Base-by-base conservation (phyloP, 495 filamentous ascomycete species). In the Baudoinia panamericana region DNA sequence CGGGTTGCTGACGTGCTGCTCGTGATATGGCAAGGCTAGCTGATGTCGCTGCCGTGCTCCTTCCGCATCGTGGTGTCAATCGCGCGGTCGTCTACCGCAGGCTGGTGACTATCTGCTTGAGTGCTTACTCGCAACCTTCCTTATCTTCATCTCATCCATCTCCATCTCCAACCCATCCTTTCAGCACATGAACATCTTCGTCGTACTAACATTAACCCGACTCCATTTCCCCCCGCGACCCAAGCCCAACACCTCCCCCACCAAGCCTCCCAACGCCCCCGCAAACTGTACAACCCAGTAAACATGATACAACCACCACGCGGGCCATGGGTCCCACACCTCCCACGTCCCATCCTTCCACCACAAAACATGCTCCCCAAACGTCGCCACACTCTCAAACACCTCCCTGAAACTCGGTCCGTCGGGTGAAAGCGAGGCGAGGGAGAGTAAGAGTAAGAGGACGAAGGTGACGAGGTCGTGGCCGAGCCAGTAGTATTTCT, bases 291-390 rank as follows among this genome's bases (percentile, higher is more conserved):
- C 47, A n/a, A 72, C 75, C 72, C 69, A 78, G 53, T 73, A 80
- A 1, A 71, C 61, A 40, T 75, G 71, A 54, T 76, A 77, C 2
- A 75, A 54, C 57, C 64, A 63, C 59, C 68, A 70, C 30, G 59
- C 65, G 0, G 75, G 75, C 46, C 68, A 33, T 10, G 76, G 76
- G 57, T 79, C 76, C 72, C 71, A 76, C 16, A 60, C 19, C 50
- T 69, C 67, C 44, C 62, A 78, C 2, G 62, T 70, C 4, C 71
- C 76, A 21, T 80, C 76, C 41, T 67, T 71, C 74, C 75, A 78
- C 11, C 50, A 58, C 0, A 68, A 15, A 0, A 76, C 5, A 53
- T 75, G 73, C 8, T 54, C 36, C 12, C 58, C 20, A 39, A 71
- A 64, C 3, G 48, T 43, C 21, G 36, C 31, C 26, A 54, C 42